A percentile compares a stretch with the other conserved stretches of the same genome.
phyloP scores from a whole-genome alignment of 441 rosid species.

The Aquilaria agallochum region DNA sequence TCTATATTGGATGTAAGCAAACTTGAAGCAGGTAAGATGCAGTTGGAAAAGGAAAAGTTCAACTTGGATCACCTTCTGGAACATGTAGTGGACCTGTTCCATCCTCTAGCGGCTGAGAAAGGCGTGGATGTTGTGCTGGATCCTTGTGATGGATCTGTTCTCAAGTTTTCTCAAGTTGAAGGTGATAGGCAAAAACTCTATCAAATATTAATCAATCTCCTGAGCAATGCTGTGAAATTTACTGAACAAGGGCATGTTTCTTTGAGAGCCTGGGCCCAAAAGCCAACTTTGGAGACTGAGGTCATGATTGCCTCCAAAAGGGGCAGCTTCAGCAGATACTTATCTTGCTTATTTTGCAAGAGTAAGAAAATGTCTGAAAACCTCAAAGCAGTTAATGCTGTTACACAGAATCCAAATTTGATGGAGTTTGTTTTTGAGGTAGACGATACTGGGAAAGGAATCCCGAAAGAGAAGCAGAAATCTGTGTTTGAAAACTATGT shows the following conservation, averaged over 20 bases:
- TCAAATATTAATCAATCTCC: conserved; percentile 56
- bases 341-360: conserved; percentile 18
- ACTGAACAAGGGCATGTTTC: conserved; percentile 58
- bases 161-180: conserved; percentile 39
- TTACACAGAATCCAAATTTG: conserved; percentile 16
- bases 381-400: conserved; percentile 9
- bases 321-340: conserved; percentile 16
- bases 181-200: conserved; percentile 67
- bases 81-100: conserved; percentile 49
- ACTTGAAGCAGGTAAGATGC: conserved; percentile 81
- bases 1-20: conserved; percentile 76
- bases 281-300: conserved; percentile 26
- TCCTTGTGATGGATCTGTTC: conserved; percentile 50
- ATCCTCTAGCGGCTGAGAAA: conserved; percentile 59
- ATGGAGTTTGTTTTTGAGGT: conserved; percentile 72
- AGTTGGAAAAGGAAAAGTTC: conserved; percentile 66
- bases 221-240: conserved; percentile 82
- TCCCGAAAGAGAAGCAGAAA: conserved; percentile 58
- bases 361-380: conserved; percentile 16
- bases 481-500: conserved; percentile 78
- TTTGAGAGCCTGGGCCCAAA: conserved; percentile 58
- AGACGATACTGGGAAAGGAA: conserved; percentile 83
- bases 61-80: conserved; percentile 54
- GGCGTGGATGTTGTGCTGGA: conserved; percentile 70
- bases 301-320: conserved; percentile 21